Conservation (phyloP, 805 yeast species). For the Metschnikowia arizonensis region DNA sequence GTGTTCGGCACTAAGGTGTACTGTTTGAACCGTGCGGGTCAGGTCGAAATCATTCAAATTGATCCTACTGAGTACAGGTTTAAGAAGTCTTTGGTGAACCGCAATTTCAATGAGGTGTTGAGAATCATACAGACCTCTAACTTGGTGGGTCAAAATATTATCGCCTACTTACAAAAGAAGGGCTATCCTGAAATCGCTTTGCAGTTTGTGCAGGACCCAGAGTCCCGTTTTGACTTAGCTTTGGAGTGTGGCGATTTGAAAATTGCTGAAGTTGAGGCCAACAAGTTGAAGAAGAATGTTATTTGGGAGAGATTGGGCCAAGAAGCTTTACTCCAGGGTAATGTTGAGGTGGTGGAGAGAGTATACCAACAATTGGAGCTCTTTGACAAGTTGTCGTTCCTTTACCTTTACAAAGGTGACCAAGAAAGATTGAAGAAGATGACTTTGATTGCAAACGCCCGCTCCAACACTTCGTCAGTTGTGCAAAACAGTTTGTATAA, state of each 20-base stretch:
- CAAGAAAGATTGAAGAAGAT: slow-evolving; percentile 68
- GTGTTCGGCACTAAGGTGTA: slow-evolving; percentile 68
- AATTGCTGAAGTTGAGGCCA: slow-evolving; percentile 87
- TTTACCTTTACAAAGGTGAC: slow-evolving; percentile 84
- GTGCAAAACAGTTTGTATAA: slow-evolving; percentile 79
- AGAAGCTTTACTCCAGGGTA: slow-evolving; percentile 90
- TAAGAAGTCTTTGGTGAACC: slow-evolving; percentile 86
- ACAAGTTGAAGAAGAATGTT: slow-evolving; percentile 57
- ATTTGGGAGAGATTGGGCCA: slow-evolving; percentile 81
- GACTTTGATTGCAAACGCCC: slow-evolving; percentile 84
- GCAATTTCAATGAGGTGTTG: slow-evolving; percentile 86
- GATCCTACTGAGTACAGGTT: slow-evolving; percentile 98
- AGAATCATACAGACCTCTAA: slow-evolving; percentile 84
- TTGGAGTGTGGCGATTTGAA: slow-evolving; percentile 86
- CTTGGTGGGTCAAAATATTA: slow-evolving; percentile 94
- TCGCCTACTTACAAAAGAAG: slow-evolving; percentile 87
- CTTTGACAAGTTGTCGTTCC: slow-evolving; percentile 85
- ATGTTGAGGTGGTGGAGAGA: slow-evolving; percentile 76
- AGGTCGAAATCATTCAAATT: slow-evolving; percentile 69
- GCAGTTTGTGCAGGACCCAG: slow-evolving; percentile 95
- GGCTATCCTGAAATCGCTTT: slow-evolving; percentile 97
- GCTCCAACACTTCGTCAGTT: slow-evolving; percentile 75
- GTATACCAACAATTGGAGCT: slow-evolving; percentile 83
- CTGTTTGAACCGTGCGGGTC: slow-evolving; percentile 82
- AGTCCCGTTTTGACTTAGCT: slow-evolving; percentile 92